Conservation (phyloP, 2,329 filamentous ascomycete species). For the Sporothrix schenckii region DNA sequence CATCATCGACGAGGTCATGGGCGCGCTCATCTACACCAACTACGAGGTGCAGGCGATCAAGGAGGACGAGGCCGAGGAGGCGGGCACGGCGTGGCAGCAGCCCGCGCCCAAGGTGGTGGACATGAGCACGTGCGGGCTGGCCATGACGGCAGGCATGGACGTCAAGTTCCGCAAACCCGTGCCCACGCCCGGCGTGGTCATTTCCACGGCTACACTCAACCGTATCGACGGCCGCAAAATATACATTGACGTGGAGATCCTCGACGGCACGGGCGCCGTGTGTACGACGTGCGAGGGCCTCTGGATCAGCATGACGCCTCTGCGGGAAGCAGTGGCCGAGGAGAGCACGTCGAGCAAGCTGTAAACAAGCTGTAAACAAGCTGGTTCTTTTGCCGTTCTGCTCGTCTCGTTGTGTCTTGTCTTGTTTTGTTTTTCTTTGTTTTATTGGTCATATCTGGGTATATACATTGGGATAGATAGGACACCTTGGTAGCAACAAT, state of each 20-base stretch:
- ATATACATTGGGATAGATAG: not conserved
- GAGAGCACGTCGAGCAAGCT: constrained; percentile 4
- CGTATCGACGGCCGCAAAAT: constrained; percentile 35
- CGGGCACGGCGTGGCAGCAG: not conserved
- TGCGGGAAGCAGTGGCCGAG: not conserved
- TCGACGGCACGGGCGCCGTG: constrained; percentile 16
- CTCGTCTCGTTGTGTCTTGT: not conserved
- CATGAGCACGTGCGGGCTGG: constrained; percentile 20
- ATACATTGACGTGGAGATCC: constrained; percentile 28
- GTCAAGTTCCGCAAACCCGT: constrained; percentile 32
- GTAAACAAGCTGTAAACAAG: constrained; percentile 26
- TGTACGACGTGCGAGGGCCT: constrained; percentile 34
- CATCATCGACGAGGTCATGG: constrained; percentile 42
- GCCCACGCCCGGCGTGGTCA: constrained; percentile 20
- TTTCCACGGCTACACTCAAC: constrained; percentile 23
- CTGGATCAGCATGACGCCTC: constrained; percentile 28
- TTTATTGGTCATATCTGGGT: not conserved
- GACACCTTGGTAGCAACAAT: not conserved
- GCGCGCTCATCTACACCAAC: constrained; percentile 38
- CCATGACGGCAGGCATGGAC: constrained; percentile 33
- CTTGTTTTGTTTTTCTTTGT: no score
- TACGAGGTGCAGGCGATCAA: constrained; percentile 32
- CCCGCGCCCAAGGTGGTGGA: constrained; percentile 21
- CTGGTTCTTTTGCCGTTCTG: not conserved
- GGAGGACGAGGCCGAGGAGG: not conserved